Base-by-base conservation (phyloP, 2,329 filamentous ascomycete genomes). In the Catunica adiposa region DNA sequence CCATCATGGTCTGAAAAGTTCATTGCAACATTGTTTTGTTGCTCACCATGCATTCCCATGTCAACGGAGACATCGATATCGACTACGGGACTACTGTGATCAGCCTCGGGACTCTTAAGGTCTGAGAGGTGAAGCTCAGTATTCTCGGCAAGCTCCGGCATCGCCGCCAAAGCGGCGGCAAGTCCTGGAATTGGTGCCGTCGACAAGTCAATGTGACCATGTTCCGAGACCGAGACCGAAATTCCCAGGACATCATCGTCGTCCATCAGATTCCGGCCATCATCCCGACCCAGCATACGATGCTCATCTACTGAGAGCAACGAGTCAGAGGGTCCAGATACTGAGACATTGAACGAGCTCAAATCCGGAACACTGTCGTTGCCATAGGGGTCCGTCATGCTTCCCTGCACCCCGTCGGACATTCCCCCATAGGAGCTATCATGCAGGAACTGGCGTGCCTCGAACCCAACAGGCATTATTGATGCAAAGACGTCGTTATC, bases 401-500 rank as follows among this genome's bases (percentile, higher is more conserved):
- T 56, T 61, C 63, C 47, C 6, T 53, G 46, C 56, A 66, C 51
- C 46, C 68, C 69, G 15, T 60, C 59, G n/a, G 58, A 54, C 56
- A 75, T 73, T 23, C 70, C 64, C 7, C 73, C 69, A 57, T 77
- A 77, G 20, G 67, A 64, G 55, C 70, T 72, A 54, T 74, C 71
- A 55, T 74, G 69, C 40, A 75, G 68, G 59, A 76, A 74, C 61
- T 66, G 69, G 58, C 74, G 67, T 23, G 71, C 66, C 61, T 78
- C 74, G 62, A 73, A 78, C 42, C 73, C 73, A 61, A 78, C 72
- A 60, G 70, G 73, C 73, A 77, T 76, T 51, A 62, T 69, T 40
- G 56, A 58, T 53, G 53, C 56, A 55, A 58, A 58, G 14, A 58
- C 53, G 51, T 58, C 53, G 15, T 47, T 17, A 26, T 58, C 54